These are phyloP conservation scores for Tulasnella sp. DNA, from an alignment of 768 basidiomycete species.

Conservation along the genomic window DNA sequence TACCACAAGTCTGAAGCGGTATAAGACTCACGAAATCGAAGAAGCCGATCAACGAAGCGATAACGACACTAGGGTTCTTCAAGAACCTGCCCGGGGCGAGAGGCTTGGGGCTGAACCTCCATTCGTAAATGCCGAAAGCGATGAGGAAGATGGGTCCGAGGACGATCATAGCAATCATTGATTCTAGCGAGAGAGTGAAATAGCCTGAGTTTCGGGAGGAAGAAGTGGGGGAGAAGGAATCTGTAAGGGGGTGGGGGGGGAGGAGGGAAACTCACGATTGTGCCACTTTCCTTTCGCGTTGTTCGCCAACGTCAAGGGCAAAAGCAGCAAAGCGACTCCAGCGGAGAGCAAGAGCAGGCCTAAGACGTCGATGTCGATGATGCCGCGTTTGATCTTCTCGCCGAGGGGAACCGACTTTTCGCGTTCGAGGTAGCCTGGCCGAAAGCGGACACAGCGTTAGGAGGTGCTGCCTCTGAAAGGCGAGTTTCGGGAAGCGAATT, in stretches of 20 bases:
- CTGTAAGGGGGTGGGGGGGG: no score
- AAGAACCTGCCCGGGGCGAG: constrained; percentile 65
- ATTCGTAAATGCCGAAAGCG: constrained; percentile 53
- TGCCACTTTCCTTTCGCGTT: constrained; percentile 51
- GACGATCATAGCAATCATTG: constrained; percentile 57
- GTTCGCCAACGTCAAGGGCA: constrained; percentile 58
- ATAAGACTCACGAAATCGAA: constrained; percentile 58
- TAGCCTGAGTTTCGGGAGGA: neutral
- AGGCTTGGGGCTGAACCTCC: constrained; percentile 58
- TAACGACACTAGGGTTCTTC: constrained; percentile 60
- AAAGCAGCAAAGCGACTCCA: constrained; percentile 56
- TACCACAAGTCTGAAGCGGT: neutral
- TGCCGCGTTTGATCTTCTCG: constrained; percentile 38
- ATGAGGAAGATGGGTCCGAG: constrained; percentile 53
- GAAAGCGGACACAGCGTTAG: neutral
- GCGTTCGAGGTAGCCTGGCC: constrained; percentile 38
- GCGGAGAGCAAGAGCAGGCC: constrained; percentile 58
- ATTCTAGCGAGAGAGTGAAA: constrained; percentile 46
- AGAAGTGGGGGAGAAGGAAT: no score
- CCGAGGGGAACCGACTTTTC: constrained; percentile 29
- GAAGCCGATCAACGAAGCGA: constrained; percentile 63
- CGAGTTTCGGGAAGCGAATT: neutral
- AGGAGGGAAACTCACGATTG: constrained; percentile 48
- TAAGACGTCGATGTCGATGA: constrained; percentile 50
- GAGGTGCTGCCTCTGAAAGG: neutral